These are phyloP conservation scores for Bullera alba DNA, from an alignment of 768 basidiomycete species.

Conservation along the genomic window DNA sequence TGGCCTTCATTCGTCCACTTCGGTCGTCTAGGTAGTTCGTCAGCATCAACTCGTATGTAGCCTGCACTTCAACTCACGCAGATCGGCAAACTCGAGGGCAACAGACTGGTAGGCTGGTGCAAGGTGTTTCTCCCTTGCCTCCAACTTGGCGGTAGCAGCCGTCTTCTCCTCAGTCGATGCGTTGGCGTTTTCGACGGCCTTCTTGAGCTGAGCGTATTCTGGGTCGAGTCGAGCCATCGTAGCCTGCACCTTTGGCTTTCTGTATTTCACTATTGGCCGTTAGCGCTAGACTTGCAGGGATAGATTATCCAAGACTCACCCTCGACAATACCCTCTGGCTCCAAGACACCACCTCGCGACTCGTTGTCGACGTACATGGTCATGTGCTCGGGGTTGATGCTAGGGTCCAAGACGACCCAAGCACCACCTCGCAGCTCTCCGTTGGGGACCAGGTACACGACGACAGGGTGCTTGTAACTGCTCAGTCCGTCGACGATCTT, in stretches of 20 bases:
- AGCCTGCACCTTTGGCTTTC: slow-evolving; percentile 79
- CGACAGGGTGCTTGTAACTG: slow-evolving; percentile 93
- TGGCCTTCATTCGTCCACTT: slow-evolving; percentile 92
- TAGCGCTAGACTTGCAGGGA: neutral
- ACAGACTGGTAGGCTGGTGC: slow-evolving; percentile 90
- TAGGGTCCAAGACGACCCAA: slow-evolving; percentile 98
- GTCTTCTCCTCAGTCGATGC: slow-evolving; percentile 70
- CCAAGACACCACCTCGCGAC: slow-evolving; percentile 85
- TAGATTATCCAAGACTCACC: slow-evolving; percentile 57
- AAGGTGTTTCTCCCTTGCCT: slow-evolving; percentile 68
- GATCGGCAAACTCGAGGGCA: slow-evolving; percentile 87
- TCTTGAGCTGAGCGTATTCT: slow-evolving; percentile 72
- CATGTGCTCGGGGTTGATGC: slow-evolving; percentile 95
- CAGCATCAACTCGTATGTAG: neutral
- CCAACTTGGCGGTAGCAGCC: slow-evolving; percentile 60
- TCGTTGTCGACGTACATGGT: slow-evolving; percentile 98
- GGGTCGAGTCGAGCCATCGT: slow-evolving; percentile 92
- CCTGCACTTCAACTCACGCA: slow-evolving; percentile 59
- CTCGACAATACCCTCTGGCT: slow-evolving; percentile 95
- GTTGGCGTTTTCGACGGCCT: slow-evolving; percentile 65
- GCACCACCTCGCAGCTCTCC: slow-evolving; percentile 98
- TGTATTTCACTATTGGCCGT: slow-evolving; percentile 52
- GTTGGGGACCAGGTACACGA: slow-evolving; percentile 96
- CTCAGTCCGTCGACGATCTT: slow-evolving; percentile 98
- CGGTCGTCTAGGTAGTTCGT: slow-evolving; percentile 54